phyloP scores from a whole-genome alignment of 2,329 filamentous ascomycete genomes.

The Sphaerulina vaccinii region DNA sequence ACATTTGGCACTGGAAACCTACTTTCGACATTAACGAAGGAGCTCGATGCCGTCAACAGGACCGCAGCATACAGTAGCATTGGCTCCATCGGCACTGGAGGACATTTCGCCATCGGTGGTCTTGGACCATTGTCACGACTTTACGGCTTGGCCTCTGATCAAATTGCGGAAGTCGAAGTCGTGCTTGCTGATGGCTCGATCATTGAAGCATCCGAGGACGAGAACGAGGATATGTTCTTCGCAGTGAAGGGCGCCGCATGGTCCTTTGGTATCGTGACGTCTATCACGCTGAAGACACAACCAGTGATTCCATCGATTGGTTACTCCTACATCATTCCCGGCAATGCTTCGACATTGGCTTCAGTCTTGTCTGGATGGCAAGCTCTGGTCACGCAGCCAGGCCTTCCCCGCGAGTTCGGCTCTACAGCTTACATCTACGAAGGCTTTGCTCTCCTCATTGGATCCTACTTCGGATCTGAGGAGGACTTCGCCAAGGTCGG shows the following conservation, averaged over 20 bases:
- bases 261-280: constrained; percentile 31
- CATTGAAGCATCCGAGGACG: constrained; percentile 38
- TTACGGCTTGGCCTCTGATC: constrained; percentile 55
- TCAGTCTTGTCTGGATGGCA: constrained; percentile 20
- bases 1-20: constrained; percentile 15
- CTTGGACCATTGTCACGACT: constrained; percentile 49
- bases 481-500: constrained; percentile 19
- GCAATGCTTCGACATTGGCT: constrained; percentile 10
- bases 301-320: constrained; percentile 22
- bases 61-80: constrained; percentile 8
- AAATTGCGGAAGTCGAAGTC: constrained; percentile 42
- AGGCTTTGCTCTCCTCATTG: constrained; percentile 18
- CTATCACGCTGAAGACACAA: constrained; percentile 24
- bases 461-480: constrained; percentile 20
- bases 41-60: constrained; percentile 3
- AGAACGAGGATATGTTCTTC: constrained; percentile 30
- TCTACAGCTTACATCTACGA: constrained; percentile 22
- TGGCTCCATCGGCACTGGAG: constrained; percentile 17
- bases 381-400: constrained; percentile 16
- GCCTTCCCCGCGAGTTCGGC: constrained; percentile 18
- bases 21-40: constrained; percentile 3
- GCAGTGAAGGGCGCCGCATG: constrained; percentile 29
- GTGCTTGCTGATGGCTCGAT: constrained; percentile 42
- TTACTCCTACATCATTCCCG: constrained; percentile 22
- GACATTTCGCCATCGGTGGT: constrained; percentile 22